Evolutionary conservation across 1,139 yeast species (phyloP), one percentile per base, ranked within the genome.

Genomic region (Entelexis paramagnoliae): DNA sequence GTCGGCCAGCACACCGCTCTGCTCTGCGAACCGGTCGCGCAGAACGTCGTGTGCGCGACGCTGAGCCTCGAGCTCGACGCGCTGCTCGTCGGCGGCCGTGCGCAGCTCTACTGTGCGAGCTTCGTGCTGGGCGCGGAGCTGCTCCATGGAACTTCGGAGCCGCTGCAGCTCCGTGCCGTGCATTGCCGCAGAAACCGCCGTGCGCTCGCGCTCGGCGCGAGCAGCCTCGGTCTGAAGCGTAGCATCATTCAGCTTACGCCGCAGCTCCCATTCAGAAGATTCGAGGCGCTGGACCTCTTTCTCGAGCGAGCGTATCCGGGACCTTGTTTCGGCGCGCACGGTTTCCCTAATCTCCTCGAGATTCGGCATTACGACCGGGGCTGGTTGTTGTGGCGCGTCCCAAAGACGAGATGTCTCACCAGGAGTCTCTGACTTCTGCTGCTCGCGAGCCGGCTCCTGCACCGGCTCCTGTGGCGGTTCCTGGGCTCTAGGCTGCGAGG

Each of bases 201-300:
- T 46, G 19, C 49, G 50, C 20, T 44, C 42, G 24, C 17, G 42
- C 28, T 36, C 44, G 7, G 46, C 29, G 7, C 50, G 45, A 6
- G 55, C 51, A 16, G 54, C 14, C 8, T 50, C 52, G 3, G 39
- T 26, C 46, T 50, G 50, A 16, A 48, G 30, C 24, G 26, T 22
- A 0, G 50, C 47, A n/a, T 50, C 45, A 30, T 44, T 29, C 14
- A 51, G 48, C 20, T 30, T 30, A 20, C 51, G 46, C 22, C 41
- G 55, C 28, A 50, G 46, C 16, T 53, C 49, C 42, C 51, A 44
- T 16, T 45, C 56, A 13, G 48, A 29, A 11, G 35, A 29, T 24
- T 53, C 51, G n/a, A 55, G 39, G 11, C 44, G 43, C 29, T 34
- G 46, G 5, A 51, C 30, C 34, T 52, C 51, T 11, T 38, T 16